Conservation (phyloP, 2,329 filamentous ascomycete species). For the Ophiosphaerella narmari region DNA sequence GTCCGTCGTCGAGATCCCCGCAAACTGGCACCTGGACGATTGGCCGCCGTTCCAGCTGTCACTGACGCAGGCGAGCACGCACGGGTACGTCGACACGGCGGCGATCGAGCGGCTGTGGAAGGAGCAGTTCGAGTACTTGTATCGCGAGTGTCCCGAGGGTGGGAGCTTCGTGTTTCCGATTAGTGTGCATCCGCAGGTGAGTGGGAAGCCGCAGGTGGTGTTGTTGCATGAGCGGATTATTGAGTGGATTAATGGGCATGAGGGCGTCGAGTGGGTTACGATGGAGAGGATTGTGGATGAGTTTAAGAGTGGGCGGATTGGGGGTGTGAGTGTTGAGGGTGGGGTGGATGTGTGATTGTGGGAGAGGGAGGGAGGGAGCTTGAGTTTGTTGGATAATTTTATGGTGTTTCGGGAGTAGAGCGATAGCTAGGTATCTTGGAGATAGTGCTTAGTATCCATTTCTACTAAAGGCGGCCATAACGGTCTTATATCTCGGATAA, state of each 20-base stretch:
- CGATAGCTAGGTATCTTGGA: too few species aligned
- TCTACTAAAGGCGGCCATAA: too few species aligned
- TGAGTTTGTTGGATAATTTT: neutral
- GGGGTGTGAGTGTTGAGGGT: conserved; percentile 41
- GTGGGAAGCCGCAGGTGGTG: conserved; percentile 54
- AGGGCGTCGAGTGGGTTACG: conserved; percentile 52
- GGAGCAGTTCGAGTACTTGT: conserved; percentile 54
- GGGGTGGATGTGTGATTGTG: conserved; percentile 24
- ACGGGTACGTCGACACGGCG: conserved; percentile 51
- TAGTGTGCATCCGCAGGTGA: conserved; percentile 54
- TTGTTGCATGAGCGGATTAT: conserved; percentile 55
- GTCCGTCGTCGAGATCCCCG: conserved; percentile 52
- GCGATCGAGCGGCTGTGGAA: conserved; percentile 52
- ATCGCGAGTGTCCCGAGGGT: conserved; percentile 47
- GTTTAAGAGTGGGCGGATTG: conserved; percentile 41
- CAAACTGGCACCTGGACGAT: conserved; percentile 57
- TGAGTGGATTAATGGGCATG: conserved; percentile 52
- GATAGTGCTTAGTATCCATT: too few species aligned
- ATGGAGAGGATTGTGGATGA: conserved; percentile 45
- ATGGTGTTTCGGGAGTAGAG: too few species aligned
- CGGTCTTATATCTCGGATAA: too few species aligned
- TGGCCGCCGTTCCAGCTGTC: conserved; percentile 51
- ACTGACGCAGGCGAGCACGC: conserved; percentile 59
- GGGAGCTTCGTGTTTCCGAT: conserved; percentile 55
- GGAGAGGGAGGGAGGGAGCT: conserved; percentile 39